phyloP scores from a whole-genome alignment of 2,329 filamentous ascomycete genomes.

The Fonsecaea erecta region DNA sequence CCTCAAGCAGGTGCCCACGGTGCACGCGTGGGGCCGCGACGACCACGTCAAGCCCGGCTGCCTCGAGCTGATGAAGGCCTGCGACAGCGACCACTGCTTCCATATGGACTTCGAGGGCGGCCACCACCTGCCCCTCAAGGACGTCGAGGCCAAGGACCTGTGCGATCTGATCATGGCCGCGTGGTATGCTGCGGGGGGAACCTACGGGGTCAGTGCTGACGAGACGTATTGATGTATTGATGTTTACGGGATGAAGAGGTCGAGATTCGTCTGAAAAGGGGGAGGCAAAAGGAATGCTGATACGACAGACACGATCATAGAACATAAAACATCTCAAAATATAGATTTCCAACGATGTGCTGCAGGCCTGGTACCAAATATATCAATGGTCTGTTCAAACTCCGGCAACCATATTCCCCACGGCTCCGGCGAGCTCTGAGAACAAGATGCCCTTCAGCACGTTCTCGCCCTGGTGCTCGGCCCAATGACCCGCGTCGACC shows the following conservation, averaged over 20 bases:
- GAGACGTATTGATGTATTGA: conserved; percentile 26
- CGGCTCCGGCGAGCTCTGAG: conserved; percentile 68
- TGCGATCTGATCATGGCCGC: conserved; percentile 39
- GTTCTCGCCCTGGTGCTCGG: conserved; percentile 75
- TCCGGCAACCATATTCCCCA: conserved; percentile 48
- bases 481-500: conserved; percentile 74
- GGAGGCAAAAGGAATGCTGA: not conserved
- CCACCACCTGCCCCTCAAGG: conserved; percentile 38
- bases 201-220: conserved; percentile 25
- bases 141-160: conserved; percentile 38
- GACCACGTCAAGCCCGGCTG: conserved; percentile 37
- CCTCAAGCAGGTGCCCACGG: conserved; percentile 33
- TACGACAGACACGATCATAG: not conserved
- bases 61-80: conserved; percentile 28
- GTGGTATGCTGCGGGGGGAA: conserved; percentile 36
- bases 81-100: conserved; percentile 36
- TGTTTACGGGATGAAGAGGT: not conserved
- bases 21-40: conserved; percentile 38
- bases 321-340: not conserved
- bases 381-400: not conserved
- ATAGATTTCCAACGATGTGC: not conserved
- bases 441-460: conserved; percentile 80
- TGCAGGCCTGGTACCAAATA: too few species aligned
- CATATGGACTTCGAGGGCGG: conserved; percentile 38
- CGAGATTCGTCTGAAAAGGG: not conserved